phyloP scores from a whole-genome alignment of 176 grass and related monocot genomes.

The bread wheat (Triticum aestivum) region IWGSC_CS_RefSeq_v2.1 NC_057806.1:448411241-448411740 shows the following conservation, averaged over 20 bases:
- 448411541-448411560: background rate
- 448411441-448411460: background rate
- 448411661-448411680: background rate
- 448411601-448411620: background rate
- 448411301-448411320: constrained; percentile 99
- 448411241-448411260: constrained; percentile 98
- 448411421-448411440: background rate
- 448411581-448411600: background rate
- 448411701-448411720: background rate
- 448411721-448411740: background rate
- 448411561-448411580: background rate
- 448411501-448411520: background rate
- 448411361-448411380: constrained; percentile 98
- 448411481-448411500: background rate
- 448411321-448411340: constrained; percentile 98
- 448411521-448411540: background rate
- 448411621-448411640: background rate
- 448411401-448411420: constrained; percentile 16
- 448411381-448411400: constrained; percentile 91
- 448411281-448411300: constrained; percentile 97
- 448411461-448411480: background rate
- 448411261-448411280: constrained; percentile 97
- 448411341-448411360: constrained; percentile 97
- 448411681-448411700: background rate
- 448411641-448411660: background rate